phyloP scores from a whole-genome alignment of 257 asterid species.

The Forsythia viridissima region DNA sequence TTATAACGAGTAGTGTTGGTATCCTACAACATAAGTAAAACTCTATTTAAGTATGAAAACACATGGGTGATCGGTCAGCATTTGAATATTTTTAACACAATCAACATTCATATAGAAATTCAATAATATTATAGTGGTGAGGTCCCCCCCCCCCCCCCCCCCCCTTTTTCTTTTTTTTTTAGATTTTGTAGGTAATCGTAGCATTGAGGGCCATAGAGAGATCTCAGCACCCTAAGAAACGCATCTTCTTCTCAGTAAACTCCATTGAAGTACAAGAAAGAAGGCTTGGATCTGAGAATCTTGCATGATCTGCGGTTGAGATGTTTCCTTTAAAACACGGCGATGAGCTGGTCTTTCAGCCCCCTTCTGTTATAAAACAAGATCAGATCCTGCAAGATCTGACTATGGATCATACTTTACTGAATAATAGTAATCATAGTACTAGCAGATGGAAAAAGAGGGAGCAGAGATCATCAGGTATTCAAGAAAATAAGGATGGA shows the following conservation, averaged over 20 bases:
- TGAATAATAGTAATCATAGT: background rate
- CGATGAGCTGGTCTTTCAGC: background rate
- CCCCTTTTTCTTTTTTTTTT: no score
- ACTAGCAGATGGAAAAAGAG: slow-evolving; percentile 10
- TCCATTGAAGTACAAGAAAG: background rate
- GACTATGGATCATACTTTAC: slow-evolving; percentile 7
- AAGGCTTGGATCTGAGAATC: background rate
- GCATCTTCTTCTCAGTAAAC: background rate
- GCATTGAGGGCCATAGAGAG: background rate
- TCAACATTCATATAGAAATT: background rate
- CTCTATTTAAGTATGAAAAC: background rate
- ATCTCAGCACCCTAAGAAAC: background rate
- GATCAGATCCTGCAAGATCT: slow-evolving; percentile 8
- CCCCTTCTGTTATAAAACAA: background rate
- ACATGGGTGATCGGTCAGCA: background rate
- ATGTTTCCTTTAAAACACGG: background rate
- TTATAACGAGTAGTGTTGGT: background rate
- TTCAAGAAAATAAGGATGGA: background rate
- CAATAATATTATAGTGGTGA: background rate
- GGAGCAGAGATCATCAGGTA: background rate
- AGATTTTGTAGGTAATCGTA: background rate
- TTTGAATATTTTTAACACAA: background rate
- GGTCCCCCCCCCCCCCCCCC: background rate
- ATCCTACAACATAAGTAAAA: no score
- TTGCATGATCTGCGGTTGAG: background rate